phyloP scores from a whole-genome alignment of 257 asterid genomes.

The Fraxinus pennsylvanica region DNA sequence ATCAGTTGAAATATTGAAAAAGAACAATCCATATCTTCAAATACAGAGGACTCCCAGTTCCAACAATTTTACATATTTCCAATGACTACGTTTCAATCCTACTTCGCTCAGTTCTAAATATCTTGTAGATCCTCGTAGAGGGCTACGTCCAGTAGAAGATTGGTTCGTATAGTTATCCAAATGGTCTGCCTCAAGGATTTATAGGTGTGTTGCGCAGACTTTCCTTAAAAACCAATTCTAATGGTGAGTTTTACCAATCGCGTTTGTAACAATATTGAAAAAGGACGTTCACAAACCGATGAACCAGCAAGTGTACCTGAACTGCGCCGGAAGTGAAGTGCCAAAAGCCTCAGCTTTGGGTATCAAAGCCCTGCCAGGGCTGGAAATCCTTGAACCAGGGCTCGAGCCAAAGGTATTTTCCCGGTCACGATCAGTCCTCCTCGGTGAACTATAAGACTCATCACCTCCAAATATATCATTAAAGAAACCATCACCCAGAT shows the following conservation, averaged over 20 bases:
- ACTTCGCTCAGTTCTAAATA: too few relatives aligned
- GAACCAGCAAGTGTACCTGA: slow-evolving; percentile 45
- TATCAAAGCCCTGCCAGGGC: slow-evolving; percentile 59
- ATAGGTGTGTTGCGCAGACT: not conserved
- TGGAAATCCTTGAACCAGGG: slow-evolving; percentile 52
- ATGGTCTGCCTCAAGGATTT: too few relatives aligned
- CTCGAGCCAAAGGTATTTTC: slow-evolving; percentile 38
- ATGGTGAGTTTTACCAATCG: not conserved
- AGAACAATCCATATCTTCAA: too few relatives aligned
- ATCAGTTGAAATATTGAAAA: too few relatives aligned
- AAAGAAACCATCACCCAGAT: slow-evolving; percentile 55
- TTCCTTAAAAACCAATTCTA: not conserved
- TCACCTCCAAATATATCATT: slow-evolving; percentile 76
- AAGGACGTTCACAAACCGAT: not conserved
- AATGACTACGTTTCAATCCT: too few relatives aligned
- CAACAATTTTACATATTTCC: not conserved
- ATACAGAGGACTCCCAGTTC: not conserved
- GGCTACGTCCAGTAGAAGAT: not conserved
- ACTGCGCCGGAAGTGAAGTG: slow-evolving; percentile 56
- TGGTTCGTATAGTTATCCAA: not conserved
- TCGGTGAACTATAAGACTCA: slow-evolving; percentile 46
- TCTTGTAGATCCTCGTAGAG: not conserved
- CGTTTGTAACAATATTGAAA: not conserved
- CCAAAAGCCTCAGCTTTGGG: slow-evolving; percentile 49
- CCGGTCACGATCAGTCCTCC: slow-evolving; percentile 37